phyloP scores from a whole-genome alignment of 2,329 filamentous ascomycete genomes.

The Furcasterigmium furcatum region DNA sequence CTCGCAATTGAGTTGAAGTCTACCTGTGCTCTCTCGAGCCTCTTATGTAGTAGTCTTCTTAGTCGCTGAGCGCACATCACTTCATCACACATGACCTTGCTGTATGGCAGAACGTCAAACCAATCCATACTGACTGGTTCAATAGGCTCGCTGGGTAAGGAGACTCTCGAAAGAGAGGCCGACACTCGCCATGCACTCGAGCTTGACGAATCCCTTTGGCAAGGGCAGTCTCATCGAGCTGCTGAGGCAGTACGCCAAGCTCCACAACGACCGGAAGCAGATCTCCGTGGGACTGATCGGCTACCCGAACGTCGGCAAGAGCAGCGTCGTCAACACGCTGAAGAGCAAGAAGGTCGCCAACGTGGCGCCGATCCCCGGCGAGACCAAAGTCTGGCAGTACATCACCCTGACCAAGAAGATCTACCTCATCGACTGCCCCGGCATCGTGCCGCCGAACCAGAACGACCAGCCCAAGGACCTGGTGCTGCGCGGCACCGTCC shows the following conservation, averaged over 20 bases:
- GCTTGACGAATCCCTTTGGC: conserved; percentile 93
- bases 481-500: conserved; percentile 83
- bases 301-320: conserved; percentile 94
- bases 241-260: conserved; percentile 84
- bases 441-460: conserved; percentile 87
- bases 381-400: conserved; percentile 98
- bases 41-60: conserved; percentile 78
- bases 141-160: conserved; percentile 88
- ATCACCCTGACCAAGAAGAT: conserved; percentile 94
- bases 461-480: conserved; percentile 85
- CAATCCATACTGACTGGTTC: conserved; percentile 18
- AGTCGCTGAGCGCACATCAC: conserved; percentile 90
- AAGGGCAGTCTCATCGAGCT: conserved; percentile 93
- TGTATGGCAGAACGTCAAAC: conserved; percentile 16
- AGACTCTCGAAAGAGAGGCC: conserved; percentile 86
- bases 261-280: conserved; percentile 90
- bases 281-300: conserved; percentile 77
- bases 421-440: conserved; percentile 91
- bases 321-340: conserved; percentile 94
- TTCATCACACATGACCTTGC: conserved; percentile 9
- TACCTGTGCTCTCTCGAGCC: conserved; percentile 53
- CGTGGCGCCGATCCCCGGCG: conserved; percentile 90
- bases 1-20: conserved; percentile 97
- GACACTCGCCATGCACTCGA: conserved; percentile 91
- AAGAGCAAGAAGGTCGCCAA: conserved; percentile 92